Evolutionary conservation across 2,329 filamentous ascomycete species (phyloP).

Genomic region (Colletotrichum cereale): DNA sequence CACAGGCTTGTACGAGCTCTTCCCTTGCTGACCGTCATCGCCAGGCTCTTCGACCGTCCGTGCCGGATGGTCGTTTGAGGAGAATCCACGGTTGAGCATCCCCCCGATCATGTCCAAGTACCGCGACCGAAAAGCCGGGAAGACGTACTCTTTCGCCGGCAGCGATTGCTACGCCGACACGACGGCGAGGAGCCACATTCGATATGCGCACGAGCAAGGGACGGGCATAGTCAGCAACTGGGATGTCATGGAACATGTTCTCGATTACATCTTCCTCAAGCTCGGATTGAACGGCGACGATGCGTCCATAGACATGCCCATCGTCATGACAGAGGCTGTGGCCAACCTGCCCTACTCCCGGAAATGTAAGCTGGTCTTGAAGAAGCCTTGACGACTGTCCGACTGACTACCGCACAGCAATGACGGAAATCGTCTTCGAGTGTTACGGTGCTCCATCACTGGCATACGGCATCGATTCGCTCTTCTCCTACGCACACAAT

Average conservation of each 20-base stretch:
- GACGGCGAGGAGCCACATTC: slow-evolving; percentile 89
- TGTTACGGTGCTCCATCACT: slow-evolving; percentile 92
- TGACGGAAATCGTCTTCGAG: slow-evolving; percentile 98
- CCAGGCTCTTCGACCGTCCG: slow-evolving; percentile 88
- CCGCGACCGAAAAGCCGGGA: slow-evolving; percentile 91
- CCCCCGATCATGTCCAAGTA: slow-evolving; percentile 96
- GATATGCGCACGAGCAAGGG: slow-evolving; percentile 90
- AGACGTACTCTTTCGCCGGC: slow-evolving; percentile 92
- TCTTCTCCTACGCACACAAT: slow-evolving; percentile 97
- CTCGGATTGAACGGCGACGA: slow-evolving; percentile 84
- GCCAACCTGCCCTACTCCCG: slow-evolving; percentile 91
- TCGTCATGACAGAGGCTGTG: slow-evolving; percentile 96
- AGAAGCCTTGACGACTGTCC: slow-evolving; percentile 1
- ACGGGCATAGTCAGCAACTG: slow-evolving; percentile 95
- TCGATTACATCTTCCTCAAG: slow-evolving; percentile 96
- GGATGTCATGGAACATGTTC: slow-evolving; percentile 94
- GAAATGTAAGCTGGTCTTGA: slow-evolving; percentile 70
- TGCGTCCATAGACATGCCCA: slow-evolving; percentile 83
- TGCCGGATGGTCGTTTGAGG: slow-evolving; percentile 96
- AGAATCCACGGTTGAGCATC: slow-evolving; percentile 81
- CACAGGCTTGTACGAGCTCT: background rate
- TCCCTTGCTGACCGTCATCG: slow-evolving; percentile 29
- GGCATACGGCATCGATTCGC: slow-evolving; percentile 93
- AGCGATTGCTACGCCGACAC: slow-evolving; percentile 95
- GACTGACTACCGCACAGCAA: slow-evolving; percentile 69